Evolutionary conservation across 129 eudicot species (phyloP).

Genomic region (Logfia minima): DNA sequence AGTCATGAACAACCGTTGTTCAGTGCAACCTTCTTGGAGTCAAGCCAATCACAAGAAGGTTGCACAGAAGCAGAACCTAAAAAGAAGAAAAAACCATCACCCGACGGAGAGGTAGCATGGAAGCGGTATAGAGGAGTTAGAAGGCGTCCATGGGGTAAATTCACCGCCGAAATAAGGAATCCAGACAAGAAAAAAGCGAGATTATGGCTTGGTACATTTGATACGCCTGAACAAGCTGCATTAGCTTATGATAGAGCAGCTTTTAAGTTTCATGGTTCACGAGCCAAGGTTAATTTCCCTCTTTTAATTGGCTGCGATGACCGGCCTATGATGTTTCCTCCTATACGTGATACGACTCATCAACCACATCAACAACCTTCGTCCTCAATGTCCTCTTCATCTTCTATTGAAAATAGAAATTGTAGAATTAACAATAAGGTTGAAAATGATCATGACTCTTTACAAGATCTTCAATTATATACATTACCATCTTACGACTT

Average conservation of each 20-base stretch:
- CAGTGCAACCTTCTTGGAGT: constrained; percentile 16
- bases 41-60: constrained; percentile 4
- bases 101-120: constrained; percentile 27
- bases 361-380: constrained; percentile 10
- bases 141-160: constrained; percentile 44
- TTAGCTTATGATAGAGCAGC: constrained; percentile 42
- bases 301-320: constrained; percentile 29
- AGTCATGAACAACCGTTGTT: background rate
- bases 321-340: background rate
- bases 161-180: constrained; percentile 43
- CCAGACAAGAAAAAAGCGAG: constrained; percentile 42
- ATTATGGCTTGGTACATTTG: constrained; percentile 42
- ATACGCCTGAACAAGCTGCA: constrained; percentile 42
- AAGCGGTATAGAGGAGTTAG: constrained; percentile 43
- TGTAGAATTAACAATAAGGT: background rate
- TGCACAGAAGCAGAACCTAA: background rate
- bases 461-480: constrained; percentile 26
- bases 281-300: constrained; percentile 42
- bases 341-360: background rate
- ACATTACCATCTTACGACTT: constrained; percentile 18
- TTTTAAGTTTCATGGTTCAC: constrained; percentile 40
- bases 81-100: constrained; percentile 23
- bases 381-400: constrained; percentile 26
- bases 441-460: constrained; percentile 19
- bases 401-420: constrained; percentile 13